Evolutionary conservation across 2,329 filamentous ascomycete species (phyloP).

Genomic region (Podosphaera aphanis): DNA sequence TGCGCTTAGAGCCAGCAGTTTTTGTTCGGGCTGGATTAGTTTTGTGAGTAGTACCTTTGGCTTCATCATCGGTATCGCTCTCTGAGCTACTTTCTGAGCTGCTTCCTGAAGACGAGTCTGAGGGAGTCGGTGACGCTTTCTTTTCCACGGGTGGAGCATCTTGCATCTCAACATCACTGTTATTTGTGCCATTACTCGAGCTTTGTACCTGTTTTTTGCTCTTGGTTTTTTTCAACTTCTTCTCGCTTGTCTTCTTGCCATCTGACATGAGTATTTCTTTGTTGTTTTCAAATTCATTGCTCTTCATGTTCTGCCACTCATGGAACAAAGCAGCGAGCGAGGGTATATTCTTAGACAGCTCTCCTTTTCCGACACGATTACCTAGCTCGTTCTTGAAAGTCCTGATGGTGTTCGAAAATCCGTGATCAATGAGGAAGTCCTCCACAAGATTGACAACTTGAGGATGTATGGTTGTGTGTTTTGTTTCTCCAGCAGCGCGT

Average conservation of each 20-base stretch:
- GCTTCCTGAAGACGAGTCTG: slow-evolving; percentile 13
- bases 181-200: slow-evolving; percentile 13
- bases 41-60: slow-evolving; percentile 16
- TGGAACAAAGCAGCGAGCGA: slow-evolving; percentile 18
- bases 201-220: slow-evolving; percentile 12
- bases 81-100: slow-evolving; percentile 19
- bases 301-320: slow-evolving; percentile 18
- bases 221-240: slow-evolving; percentile 14
- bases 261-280: slow-evolving; percentile 1
- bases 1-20: slow-evolving; percentile 28
- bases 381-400: slow-evolving; percentile 39
- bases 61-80: slow-evolving; percentile 27
- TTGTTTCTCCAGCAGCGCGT: slow-evolving; percentile 8
- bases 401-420: slow-evolving; percentile 35
- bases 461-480: slow-evolving; percentile 23
- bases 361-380: slow-evolving; percentile 16
- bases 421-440: slow-evolving; percentile 39
- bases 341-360: slow-evolving; percentile 17
- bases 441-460: slow-evolving; percentile 45
- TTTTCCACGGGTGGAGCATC: slow-evolving; percentile 16
- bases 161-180: slow-evolving; percentile 16
- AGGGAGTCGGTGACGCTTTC: slow-evolving; percentile 17
- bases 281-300: slow-evolving; percentile 1
- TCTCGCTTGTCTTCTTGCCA: slow-evolving; percentile 8
- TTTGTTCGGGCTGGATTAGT: slow-evolving; percentile 11